Evolutionary conservation across 2,329 filamentous ascomycete genomes (phyloP), one percentile per base, ranked within the genome.

Genomic region (Emergomyces pasteurianus): DNA sequence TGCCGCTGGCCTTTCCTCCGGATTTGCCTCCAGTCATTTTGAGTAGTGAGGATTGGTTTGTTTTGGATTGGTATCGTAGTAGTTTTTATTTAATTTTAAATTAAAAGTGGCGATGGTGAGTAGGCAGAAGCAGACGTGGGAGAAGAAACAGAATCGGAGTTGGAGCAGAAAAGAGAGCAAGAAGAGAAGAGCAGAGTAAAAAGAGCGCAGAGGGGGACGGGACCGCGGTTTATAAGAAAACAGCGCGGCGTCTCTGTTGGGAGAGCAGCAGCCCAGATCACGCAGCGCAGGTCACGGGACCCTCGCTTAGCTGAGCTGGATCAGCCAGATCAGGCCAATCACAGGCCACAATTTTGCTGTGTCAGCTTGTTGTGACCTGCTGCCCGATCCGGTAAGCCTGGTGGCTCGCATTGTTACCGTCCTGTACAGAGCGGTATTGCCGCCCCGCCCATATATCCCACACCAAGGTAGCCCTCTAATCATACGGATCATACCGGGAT

Each of bases 11-110:
- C 88, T 97, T 97, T 87, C 94, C 94, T 81, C 94, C 94, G 82
- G 92, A 96, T 83, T 99, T 99, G 81, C 94, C 92, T 86, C 92
- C 92, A 90, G 94, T 95, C 94, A 99, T 99, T 89, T 90, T 96
- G 87, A 84, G n/a, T n/a, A 75, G 7, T 67, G 77, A 73, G 71
- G 68, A 7, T 53, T 34, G 18, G 8, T 66, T 73, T 71, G 68
- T 40, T 38, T 62, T 50, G 38, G 62, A 64, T 67, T 66, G 62
- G 65, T 59, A 67, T 64, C 66, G 42, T 59, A 58, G 65, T 26
- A 64, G 53, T 31, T 31, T 3, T 3, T 31, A 31, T 3, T 31
- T 31, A 7, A 7, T 31, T n/a, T n/a, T n/a, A n/a, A n/a, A n/a
- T n/a, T 55, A 64, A 62, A 58, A 43, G 62, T 60, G 28, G 63